Conservation (phyloP, 2,329 filamentous ascomycete species). For the Colletotrichum sp. region DNA sequence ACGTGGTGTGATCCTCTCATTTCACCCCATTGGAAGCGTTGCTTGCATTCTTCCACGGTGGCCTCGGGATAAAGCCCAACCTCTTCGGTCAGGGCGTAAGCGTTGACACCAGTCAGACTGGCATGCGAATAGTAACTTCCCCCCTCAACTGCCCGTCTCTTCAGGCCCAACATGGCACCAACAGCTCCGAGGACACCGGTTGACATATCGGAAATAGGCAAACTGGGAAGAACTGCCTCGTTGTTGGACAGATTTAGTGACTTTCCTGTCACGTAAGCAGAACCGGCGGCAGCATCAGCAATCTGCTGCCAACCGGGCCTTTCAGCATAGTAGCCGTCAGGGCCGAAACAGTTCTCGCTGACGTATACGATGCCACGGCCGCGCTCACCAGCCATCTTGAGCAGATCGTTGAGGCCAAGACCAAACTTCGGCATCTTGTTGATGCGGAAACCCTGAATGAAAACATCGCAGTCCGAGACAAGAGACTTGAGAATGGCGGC, state of each 20-base stretch:
- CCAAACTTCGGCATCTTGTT: constrained; percentile 46
- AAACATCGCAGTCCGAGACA: constrained; percentile 54
- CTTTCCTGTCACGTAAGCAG: constrained; percentile 34
- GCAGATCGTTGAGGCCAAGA: constrained; percentile 42
- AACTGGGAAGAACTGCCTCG: constrained; percentile 33
- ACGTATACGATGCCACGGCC: constrained; percentile 12
- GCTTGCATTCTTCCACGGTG: constrained; percentile 7
- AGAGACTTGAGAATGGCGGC: constrained; percentile 43
- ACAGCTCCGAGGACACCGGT: constrained; percentile 36
- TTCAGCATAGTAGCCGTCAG: constrained; percentile 12
- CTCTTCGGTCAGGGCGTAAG: constrained; percentile 29
- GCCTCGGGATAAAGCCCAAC: constrained; percentile 32
- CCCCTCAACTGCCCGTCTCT: constrained; percentile 33
- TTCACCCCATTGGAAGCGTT: constrained; percentile 11
- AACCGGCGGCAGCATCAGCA: constrained; percentile 32
- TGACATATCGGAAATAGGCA: constrained; percentile 40
- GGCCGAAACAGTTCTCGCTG: constrained; percentile 15
- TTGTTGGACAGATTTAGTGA: constrained; percentile 27
- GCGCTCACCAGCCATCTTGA: constrained; percentile 35
- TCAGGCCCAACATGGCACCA: constrained; percentile 33
- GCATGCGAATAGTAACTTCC: constrained; percentile 35
- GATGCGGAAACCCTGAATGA: constrained; percentile 58
- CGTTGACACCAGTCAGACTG: constrained; percentile 31
- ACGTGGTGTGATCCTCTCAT: constrained; percentile 14
- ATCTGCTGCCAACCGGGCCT: constrained; percentile 15